Conservation (phyloP, 768 basidiomycete genomes). For the Pleurotus ostreatus region DNA sequence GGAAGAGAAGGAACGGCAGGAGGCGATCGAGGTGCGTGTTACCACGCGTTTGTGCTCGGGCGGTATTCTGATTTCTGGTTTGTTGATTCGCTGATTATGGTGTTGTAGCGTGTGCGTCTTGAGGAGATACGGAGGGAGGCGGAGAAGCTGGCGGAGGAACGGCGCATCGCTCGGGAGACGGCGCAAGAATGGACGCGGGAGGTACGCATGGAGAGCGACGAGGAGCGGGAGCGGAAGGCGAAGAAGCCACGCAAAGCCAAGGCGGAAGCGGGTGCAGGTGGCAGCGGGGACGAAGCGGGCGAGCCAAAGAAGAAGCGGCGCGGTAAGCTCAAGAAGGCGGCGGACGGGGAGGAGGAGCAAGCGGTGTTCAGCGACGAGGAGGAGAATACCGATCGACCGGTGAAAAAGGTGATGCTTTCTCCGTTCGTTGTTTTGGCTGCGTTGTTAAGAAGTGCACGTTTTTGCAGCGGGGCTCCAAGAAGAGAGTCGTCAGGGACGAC, state of each 20-base stretch:
- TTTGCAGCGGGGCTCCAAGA: conserved; percentile 56
- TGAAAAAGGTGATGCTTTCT: conserved; percentile 56
- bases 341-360: conserved; percentile 59
- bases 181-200: conserved; percentile 75
- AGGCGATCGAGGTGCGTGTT: conserved; percentile 60
- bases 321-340: conserved; percentile 62
- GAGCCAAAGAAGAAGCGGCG: conserved; percentile 72
- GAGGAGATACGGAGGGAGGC: conserved; percentile 67
- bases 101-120: conserved; percentile 49
- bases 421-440: neutral
- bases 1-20: conserved; percentile 69
- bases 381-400: conserved; percentile 49
- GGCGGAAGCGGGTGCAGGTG: conserved; percentile 28
- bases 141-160: conserved; percentile 76
- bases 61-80: too few species aligned
- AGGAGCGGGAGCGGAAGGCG: conserved; percentile 67
- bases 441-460: conserved; percentile 18
- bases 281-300: conserved; percentile 50
- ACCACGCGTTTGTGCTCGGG: neutral
- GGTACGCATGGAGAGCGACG: conserved; percentile 67
- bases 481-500: conserved; percentile 73
- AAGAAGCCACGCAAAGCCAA: conserved; percentile 54
- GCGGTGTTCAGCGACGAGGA: conserved; percentile 73
- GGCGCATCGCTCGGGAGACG: conserved; percentile 71
- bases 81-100: neutral